Evolutionary conservation across 2,329 filamentous ascomycete species (phyloP).

Genomic region (Akanthomyces uredinophilus): DNA sequence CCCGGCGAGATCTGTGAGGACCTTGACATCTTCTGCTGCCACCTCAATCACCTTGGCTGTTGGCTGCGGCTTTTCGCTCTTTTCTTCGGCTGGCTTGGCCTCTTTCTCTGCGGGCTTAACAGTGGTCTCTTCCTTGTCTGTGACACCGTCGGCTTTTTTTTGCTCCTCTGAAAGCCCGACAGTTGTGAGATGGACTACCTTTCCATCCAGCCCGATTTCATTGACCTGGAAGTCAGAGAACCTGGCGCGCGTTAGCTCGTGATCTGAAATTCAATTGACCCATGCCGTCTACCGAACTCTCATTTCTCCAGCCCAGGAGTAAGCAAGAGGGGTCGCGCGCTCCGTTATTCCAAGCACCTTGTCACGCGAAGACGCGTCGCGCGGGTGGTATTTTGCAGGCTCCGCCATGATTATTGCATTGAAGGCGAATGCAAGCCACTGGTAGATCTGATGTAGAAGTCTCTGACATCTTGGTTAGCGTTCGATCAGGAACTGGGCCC

Average conservation of each 20-base stretch:
- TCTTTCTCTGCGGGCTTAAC: slow-evolving; percentile 9
- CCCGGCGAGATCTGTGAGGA: slow-evolving; percentile 37
- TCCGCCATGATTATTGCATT: slow-evolving; percentile 25
- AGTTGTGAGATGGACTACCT: slow-evolving; percentile 66
- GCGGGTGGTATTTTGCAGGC: slow-evolving; percentile 25
- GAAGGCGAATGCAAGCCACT: background rate
- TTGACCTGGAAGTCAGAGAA: slow-evolving; percentile 94
- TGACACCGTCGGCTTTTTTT: slow-evolving; percentile 17
- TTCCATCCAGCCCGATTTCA: slow-evolving; percentile 72
- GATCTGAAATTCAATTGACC: background rate
- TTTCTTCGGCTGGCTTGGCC: slow-evolving; percentile 18
- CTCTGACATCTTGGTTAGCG: slow-evolving; percentile 6
- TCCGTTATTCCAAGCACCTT: slow-evolving; percentile 36
- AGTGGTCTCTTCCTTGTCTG: slow-evolving; percentile 18
- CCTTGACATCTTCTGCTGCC: slow-evolving; percentile 28
- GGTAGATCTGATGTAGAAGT: background rate
- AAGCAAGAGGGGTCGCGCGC: slow-evolving; percentile 32
- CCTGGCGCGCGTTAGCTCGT: slow-evolving; percentile 33
- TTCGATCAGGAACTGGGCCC: background rate
- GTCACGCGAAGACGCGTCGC: slow-evolving; percentile 29
- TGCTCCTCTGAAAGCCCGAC: slow-evolving; percentile 28
- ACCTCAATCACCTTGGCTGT: slow-evolving; percentile 24
- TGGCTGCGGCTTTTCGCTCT: slow-evolving; percentile 17
- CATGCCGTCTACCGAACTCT: slow-evolving; percentile 29
- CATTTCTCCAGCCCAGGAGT: slow-evolving; percentile 37